Evolutionary conservation across 2,329 filamentous ascomycete species (phyloP).

Genomic region (Clarireedia paspali): DNA sequence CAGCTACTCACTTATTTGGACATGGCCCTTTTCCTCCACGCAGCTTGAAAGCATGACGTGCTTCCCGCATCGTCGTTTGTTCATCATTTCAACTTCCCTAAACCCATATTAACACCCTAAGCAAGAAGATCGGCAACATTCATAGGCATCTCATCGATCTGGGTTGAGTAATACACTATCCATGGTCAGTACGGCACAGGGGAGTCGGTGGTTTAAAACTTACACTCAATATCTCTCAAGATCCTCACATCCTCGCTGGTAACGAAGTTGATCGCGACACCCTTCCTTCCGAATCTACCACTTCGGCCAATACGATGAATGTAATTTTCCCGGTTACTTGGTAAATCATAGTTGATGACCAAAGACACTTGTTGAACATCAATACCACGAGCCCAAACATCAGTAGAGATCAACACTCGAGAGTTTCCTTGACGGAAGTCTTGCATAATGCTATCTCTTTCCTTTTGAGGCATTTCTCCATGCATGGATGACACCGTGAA

Average conservation of each 20-base stretch:
- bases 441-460: constrained; percentile 98
- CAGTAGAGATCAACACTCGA: constrained; percentile 91
- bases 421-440: constrained; percentile 97
- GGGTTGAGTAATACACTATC: constrained; percentile 64
- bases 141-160: constrained; percentile 80
- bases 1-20: constrained; percentile 20
- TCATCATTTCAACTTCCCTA: neutral
- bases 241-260: constrained; percentile 98
- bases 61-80: constrained; percentile 1
- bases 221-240: constrained; percentile 89
- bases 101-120: constrained; percentile 13
- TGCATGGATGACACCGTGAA: constrained; percentile 99
- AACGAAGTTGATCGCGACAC: constrained; percentile 99
- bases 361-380: constrained; percentile 97
- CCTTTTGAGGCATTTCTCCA: constrained; percentile 97
- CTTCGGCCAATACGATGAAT: constrained; percentile 97
- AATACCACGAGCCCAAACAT: constrained; percentile 97
- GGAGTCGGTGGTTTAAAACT: constrained; percentile 31
- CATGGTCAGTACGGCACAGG: constrained; percentile 13
- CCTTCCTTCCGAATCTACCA: constrained; percentile 93
- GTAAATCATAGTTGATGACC: constrained; percentile 98
- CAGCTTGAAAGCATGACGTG: constrained; percentile 18
- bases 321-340: constrained; percentile 98
- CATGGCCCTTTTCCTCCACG: constrained; percentile 26
- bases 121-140: constrained; percentile 45